Evolutionary conservation across 176 grass and related monocot genomes (phyloP).

Genomic region (Zoysia japonica): DNA sequence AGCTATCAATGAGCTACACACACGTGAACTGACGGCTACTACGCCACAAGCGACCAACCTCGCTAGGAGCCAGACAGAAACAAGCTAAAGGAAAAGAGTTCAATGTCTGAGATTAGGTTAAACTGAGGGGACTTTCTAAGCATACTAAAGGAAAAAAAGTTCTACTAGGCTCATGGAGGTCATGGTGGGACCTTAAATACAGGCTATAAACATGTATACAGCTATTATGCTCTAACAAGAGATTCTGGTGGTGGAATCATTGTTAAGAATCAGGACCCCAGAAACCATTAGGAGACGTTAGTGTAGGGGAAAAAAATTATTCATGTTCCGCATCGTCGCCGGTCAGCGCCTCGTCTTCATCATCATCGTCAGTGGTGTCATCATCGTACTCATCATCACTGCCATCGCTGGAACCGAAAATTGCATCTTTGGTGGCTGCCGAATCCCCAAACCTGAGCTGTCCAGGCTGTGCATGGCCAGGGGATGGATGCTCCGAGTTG

Average conservation of each 20-base stretch:
- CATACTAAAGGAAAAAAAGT: constrained; percentile 19
- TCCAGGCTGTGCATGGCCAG: constrained; percentile 14
- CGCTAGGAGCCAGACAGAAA: constrained; percentile 31
- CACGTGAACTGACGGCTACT: constrained; percentile 22
- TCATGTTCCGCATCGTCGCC: constrained; percentile 41
- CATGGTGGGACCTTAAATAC: no score
- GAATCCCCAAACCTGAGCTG: constrained; percentile 38
- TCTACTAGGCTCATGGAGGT: no score
- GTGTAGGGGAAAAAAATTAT: constrained; percentile 34
- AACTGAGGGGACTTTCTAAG: constrained; percentile 22
- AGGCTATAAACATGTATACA: constrained; percentile 35
- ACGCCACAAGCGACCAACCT: constrained; percentile 22
- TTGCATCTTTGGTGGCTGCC: constrained; percentile 40
- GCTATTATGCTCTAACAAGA: constrained; percentile 47
- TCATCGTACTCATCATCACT: constrained; percentile 45
- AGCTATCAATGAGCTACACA: constrained; percentile 31
- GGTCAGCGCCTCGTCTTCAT: constrained; percentile 33
- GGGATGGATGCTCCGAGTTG: constrained; percentile 28
- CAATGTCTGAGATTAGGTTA: constrained; percentile 45
- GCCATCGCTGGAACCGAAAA: constrained; percentile 52
- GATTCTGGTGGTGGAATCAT: constrained; percentile 29
- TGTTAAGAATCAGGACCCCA: constrained; percentile 48
- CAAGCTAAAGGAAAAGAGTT: constrained; percentile 9
- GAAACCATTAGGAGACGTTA: constrained; percentile 50
- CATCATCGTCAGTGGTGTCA: constrained; percentile 24